Base-by-base conservation (phyloP, 179 eudicot genomes). In the Gypsophila paniculata region DNA sequence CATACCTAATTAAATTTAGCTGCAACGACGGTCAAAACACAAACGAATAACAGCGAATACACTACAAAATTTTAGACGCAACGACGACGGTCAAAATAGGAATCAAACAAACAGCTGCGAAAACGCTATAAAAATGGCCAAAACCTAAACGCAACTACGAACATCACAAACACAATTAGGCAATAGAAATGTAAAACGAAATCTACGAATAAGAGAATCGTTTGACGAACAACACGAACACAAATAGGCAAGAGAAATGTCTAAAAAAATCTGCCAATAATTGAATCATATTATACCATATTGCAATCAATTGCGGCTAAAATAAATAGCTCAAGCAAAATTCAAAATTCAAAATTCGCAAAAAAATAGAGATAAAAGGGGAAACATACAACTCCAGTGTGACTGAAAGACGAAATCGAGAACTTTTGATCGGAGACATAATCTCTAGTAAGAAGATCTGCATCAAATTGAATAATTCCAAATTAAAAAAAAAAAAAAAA, bases 381-480 rank as follows among this genome's bases (percentile, higher is more conserved):
- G 2, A 75, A 73, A 65, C 77, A 49, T 84, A 91, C 98, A 88
- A 93, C 88, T 70, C 98, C 98, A 66, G 90, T 75, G 22, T 83
- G 89, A 75, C 90, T 93, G 87, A 38, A 75, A 38, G 94, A 84
- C 32, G 97, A 88, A 69, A 91, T 74, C 8, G 97, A 76, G 68
- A 93, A 85, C 71, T 91, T 93, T 85, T 91, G 98, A 87, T 93
- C 98, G 52, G 88, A 85, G 19, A 85, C 59, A 61, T 88, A 93
- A 73, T 91, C 98, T 78, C 53, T 85, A 2, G 89, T 88, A 26
- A 93, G 82, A 85, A 93, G 94, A 93, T 93, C 98, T 93, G 79
- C 79, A 72, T 61, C 58, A 26, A 61, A 17, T 38, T 2, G 32
- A 72, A 38, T 23, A 54, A 67, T 18, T 5, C 2, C 13, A 44